phyloP scores from a whole-genome alignment of 1,284 basidiomycete genomes.

The Cutaneotrichosporon sp. region DNA sequence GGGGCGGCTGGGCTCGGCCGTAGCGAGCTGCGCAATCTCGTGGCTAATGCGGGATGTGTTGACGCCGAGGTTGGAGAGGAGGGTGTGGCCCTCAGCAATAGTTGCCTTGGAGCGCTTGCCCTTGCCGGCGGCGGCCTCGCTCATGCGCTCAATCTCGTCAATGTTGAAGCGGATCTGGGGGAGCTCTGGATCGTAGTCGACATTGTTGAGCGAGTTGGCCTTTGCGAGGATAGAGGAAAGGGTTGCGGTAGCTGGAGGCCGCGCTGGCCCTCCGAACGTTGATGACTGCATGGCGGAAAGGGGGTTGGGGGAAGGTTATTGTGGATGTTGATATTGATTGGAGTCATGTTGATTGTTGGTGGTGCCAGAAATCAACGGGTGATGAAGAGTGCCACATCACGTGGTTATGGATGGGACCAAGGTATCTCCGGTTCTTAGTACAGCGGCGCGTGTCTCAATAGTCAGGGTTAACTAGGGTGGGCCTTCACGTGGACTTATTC shows the following conservation, averaged over 20 bases:
- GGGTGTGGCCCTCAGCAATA: slow-evolving; percentile 41
- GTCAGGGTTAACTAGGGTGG: neutral
- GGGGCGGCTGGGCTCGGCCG: slow-evolving; percentile 21
- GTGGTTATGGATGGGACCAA: neutral
- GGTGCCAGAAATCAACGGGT: slow-evolving; percentile 12
- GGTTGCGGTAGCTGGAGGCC: slow-evolving; percentile 25
- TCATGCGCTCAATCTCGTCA: slow-evolving; percentile 51
- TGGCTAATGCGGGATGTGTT: slow-evolving; percentile 49
- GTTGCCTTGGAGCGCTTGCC: slow-evolving; percentile 35
- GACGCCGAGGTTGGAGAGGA: slow-evolving; percentile 49
- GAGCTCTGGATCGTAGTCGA: slow-evolving; percentile 41
- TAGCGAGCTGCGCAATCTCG: slow-evolving; percentile 42
- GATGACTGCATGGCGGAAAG: slow-evolving; percentile 18
- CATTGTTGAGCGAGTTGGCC: slow-evolving; percentile 44
- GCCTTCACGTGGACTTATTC: neutral
- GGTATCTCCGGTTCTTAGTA: neutral
- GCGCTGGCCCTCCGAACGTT: slow-evolving; percentile 16
- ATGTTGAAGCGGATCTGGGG: slow-evolving; percentile 49
- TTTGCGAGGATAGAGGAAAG: slow-evolving; percentile 44
- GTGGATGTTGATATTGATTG: neutral
- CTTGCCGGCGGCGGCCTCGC: slow-evolving; percentile 38
- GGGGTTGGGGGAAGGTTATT: neutral
- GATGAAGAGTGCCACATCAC: slow-evolving; percentile 12
- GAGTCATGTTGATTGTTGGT: slow-evolving; percentile 1
- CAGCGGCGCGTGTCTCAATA: neutral